phyloP scores from a whole-genome alignment of 2,329 filamentous ascomycete species.

The Tricladium varicosporioides region DNA sequence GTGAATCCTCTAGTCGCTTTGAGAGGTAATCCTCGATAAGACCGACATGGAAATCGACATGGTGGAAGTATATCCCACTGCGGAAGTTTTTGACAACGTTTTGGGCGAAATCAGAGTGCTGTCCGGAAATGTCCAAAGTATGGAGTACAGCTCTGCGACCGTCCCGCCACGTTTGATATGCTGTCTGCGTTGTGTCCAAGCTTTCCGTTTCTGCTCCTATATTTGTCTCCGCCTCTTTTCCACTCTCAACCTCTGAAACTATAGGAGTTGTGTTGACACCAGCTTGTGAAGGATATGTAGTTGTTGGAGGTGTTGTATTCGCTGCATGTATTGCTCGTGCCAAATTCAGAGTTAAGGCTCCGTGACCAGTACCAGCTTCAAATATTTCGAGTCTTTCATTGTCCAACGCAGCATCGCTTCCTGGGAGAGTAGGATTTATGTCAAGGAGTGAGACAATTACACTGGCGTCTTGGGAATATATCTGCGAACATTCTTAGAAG shows the following conservation, averaged over 20 bases:
- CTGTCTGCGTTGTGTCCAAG: not conserved
- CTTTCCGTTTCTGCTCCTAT: too few relatives aligned
- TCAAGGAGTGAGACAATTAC: conserved; percentile 76
- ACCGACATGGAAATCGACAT: conserved; percentile 73
- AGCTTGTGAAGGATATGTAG: too few relatives aligned
- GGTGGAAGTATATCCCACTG: conserved; percentile 64
- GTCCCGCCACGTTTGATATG: conserved; percentile 26
- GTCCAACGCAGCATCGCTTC: conserved; percentile 53
- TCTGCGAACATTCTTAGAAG: conserved; percentile 41
- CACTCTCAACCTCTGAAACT: too few relatives aligned
- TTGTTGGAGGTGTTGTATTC: conserved; percentile 53
- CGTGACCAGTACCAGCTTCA: conserved; percentile 84
- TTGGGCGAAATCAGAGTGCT: conserved; percentile 63
- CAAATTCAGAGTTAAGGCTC: conserved; percentile 72
- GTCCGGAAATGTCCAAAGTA: conserved; percentile 64
- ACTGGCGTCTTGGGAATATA: conserved; percentile 73
- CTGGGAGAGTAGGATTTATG: conserved; percentile 67
- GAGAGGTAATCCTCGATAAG: conserved; percentile 63
- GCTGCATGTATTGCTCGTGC: conserved; percentile 73
- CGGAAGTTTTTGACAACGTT: conserved; percentile 65
- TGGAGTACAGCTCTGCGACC: conserved; percentile 69
- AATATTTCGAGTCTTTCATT: conserved; percentile 65
- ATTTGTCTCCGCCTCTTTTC: not conserved
- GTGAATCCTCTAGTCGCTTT: conserved; percentile 44
- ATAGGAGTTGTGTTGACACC: too few relatives aligned